Evolutionary conservation across 2,329 filamentous ascomycete species (phyloP).

Genomic region (Ophiostoma sp.): DNA sequence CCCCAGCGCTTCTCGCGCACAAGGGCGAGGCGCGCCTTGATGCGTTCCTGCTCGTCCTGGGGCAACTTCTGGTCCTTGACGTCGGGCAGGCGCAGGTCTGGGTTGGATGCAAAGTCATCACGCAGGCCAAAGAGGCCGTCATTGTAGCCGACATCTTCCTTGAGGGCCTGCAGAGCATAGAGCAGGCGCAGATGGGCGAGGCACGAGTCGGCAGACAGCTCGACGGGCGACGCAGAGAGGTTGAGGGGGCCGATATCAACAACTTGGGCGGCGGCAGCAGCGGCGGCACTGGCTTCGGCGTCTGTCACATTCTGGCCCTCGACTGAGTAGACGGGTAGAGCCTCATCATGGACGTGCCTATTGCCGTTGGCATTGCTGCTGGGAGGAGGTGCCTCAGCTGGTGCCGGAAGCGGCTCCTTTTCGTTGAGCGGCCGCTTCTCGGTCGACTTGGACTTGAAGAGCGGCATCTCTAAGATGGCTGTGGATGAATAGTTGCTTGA

Average conservation of each 20-base stretch:
- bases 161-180: conserved; percentile 60
- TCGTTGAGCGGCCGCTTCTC: neutral
- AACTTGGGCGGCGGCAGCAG: neutral
- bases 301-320: neutral
- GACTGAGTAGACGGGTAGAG: conserved; percentile 17
- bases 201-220: conserved; percentile 47
- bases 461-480: neutral
- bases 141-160: conserved; percentile 59
- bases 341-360: neutral
- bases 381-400: neutral
- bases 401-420: neutral
- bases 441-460: conserved; percentile 5
- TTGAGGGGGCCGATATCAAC: conserved; percentile 8
- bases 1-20: conserved; percentile 70
- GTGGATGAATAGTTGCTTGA: neutral
- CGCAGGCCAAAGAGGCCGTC: conserved; percentile 63
- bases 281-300: conserved; percentile 3
- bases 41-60: conserved; percentile 33
- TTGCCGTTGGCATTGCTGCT: neutral
- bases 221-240: neutral
- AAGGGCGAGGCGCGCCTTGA: conserved; percentile 43
- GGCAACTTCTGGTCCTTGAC: conserved; percentile 19
- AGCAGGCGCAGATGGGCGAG: conserved; percentile 71
- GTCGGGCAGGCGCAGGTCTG: neutral
- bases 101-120: conserved; percentile 37